These are phyloP conservation scores for Tylopilus plumbeoviolaceoides DNA, from an alignment of 768 basidiomycete genomes.

Conservation along the genomic window DNA sequence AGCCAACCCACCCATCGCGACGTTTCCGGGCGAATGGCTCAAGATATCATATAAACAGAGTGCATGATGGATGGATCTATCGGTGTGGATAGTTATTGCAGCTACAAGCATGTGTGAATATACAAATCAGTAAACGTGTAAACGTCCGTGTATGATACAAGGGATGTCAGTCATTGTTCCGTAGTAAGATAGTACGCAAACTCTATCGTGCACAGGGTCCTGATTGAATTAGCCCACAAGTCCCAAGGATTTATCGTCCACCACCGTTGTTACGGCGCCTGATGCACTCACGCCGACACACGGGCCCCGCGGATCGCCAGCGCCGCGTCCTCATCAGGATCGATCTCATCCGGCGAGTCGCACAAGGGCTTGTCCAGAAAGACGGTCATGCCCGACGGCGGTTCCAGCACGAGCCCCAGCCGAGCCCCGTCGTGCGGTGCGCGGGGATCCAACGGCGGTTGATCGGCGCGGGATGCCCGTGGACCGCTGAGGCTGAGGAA, in stretches of 20 bases:
- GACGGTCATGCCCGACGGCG: background rate
- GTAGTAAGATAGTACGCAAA: background rate
- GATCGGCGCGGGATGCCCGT: background rate
- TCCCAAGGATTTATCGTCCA: no score
- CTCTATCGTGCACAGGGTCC: conserved; percentile 1
- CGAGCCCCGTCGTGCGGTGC: background rate
- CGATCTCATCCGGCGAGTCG: conserved; percentile 23
- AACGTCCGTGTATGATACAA: conserved; percentile 8
- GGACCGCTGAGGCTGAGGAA: background rate
- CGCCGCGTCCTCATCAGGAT: background rate
- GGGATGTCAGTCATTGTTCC: background rate
- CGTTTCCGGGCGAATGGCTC: no score
- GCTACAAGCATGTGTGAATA: conserved; percentile 1
- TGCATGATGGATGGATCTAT: background rate
- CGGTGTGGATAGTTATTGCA: background rate
- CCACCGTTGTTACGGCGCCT: no score
- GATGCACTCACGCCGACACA: no score
- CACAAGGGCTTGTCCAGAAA: conserved; percentile 14
- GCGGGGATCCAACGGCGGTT: background rate
- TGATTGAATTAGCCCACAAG: background rate
- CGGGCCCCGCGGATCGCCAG: background rate
- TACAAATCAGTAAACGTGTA: no score
- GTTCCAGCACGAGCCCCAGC: background rate
- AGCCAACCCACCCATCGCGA: conserved; percentile 1
- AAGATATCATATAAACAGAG: no score